Conservation (phyloP, 257 asterid species). For the Solanum megistacrolobum region DNA sequence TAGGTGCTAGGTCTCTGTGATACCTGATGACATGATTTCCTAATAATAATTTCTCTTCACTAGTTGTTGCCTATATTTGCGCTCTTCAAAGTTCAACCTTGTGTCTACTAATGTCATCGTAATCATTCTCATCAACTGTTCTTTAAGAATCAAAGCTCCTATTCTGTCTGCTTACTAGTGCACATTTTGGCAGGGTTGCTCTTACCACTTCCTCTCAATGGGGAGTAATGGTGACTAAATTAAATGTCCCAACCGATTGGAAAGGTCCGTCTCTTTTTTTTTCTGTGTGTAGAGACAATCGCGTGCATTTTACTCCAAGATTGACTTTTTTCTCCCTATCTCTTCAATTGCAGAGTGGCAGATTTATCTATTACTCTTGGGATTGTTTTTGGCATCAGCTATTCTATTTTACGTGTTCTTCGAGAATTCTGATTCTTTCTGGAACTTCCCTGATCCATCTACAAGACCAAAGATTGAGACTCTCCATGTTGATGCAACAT, state of each 20-base stretch:
- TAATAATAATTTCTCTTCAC: not conserved
- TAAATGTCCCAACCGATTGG: slow-evolving; percentile 89
- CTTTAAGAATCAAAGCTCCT: not conserved
- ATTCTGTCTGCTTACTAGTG: not conserved
- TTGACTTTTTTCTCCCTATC: not conserved
- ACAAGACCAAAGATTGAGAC: slow-evolving; percentile 31
- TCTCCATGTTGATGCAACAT: slow-evolving; percentile 31
- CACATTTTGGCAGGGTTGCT: slow-evolving; percentile 48
- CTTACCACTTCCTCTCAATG: slow-evolving; percentile 76
- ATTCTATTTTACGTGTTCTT: slow-evolving; percentile 68
- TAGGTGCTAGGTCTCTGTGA: not conserved
- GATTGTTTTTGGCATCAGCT: slow-evolving; percentile 73
- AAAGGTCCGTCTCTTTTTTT: slow-evolving; percentile 51
- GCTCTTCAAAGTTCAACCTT: not conserved
- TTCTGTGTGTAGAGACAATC: not conserved
- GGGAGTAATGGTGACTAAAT: slow-evolving; percentile 80
- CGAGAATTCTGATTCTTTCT: slow-evolving; percentile 81
- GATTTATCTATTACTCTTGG: slow-evolving; percentile 65
- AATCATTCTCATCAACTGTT: not conserved
- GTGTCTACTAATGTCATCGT: not conserved
- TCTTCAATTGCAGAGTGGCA: slow-evolving; percentile 79
- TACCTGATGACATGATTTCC: not conserved
- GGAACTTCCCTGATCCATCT: slow-evolving; percentile 78
- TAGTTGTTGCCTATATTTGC: not conserved
- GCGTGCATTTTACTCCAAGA: not conserved